Evolutionary conservation across 164 flowering plant genomes (phyloP).

Genomic region (Sedum album): DNA sequence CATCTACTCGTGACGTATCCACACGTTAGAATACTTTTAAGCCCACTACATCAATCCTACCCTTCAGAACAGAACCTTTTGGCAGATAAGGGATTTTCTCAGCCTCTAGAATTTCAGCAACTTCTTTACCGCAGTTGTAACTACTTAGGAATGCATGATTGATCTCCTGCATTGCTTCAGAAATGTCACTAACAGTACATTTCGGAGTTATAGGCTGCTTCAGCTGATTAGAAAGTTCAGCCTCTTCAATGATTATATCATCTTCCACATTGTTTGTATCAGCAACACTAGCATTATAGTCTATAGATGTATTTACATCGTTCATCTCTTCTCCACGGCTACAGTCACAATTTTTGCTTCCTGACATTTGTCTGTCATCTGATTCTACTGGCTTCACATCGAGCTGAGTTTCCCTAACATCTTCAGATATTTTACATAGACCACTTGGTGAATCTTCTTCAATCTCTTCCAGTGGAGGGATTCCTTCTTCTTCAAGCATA

Average conservation of each 20-base stretch:
- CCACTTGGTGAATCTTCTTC: not conserved
- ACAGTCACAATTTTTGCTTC: not conserved
- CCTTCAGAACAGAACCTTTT: not conserved
- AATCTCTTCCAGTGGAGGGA: conserved; percentile 18
- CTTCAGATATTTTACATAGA: not conserved
- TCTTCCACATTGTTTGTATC: not conserved
- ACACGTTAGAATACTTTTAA: too few relatives aligned
- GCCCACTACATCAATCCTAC: not conserved
- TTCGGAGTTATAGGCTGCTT: not conserved
- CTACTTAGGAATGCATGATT: too few relatives aligned
- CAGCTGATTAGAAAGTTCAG: not conserved
- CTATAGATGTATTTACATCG: not conserved
- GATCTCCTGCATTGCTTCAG: not conserved
- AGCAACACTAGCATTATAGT: not conserved
- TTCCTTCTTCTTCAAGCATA: conserved; percentile 13
- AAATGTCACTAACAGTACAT: not conserved
- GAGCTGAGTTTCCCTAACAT: not conserved
- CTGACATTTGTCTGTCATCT: not conserved
- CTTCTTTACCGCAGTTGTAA: too few relatives aligned
- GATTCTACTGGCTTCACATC: not conserved
- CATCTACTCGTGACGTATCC: too few relatives aligned
- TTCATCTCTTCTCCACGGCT: not conserved
- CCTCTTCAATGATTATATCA: not conserved
- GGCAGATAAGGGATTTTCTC: conserved; percentile 11
- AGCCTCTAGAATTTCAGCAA: not conserved